Evolutionary conservation across 495 filamentous ascomycete species (phyloP).

Genomic region (Stereocaulon alpinum): DNA sequence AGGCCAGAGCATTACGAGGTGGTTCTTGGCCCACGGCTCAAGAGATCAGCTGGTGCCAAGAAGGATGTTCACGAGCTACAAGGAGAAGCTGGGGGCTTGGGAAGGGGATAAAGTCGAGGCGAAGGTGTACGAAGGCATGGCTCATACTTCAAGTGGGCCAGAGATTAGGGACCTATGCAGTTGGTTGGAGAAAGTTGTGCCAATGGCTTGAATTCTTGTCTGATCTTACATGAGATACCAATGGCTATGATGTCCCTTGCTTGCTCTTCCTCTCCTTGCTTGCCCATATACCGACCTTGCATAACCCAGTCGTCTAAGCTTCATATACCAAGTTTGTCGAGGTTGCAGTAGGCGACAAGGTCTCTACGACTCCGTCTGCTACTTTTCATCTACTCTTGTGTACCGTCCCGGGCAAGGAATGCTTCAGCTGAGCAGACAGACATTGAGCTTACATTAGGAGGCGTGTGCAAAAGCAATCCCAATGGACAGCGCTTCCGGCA

Average conservation of each 20-base stretch:
- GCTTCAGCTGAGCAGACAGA: no score
- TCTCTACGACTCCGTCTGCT: no score
- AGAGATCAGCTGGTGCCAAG: slow-evolving; percentile 7
- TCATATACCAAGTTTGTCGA: no score
- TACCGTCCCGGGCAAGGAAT: no score
- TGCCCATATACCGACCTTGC: no score
- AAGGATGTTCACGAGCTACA: slow-evolving; percentile 4
- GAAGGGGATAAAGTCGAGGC: slow-evolving; percentile 4
- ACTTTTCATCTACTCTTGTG: no score
- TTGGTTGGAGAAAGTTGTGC: slow-evolving; percentile 7
- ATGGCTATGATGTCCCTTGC: not conserved
- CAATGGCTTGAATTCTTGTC: not conserved
- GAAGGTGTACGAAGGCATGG: slow-evolving; percentile 10
- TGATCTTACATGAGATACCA: not conserved
- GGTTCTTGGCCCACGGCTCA: slow-evolving; percentile 8
- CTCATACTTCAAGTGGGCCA: slow-evolving; percentile 1
- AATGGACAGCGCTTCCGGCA: no score
- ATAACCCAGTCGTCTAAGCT: no score
- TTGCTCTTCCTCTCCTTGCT: not conserved
- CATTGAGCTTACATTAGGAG: no score
- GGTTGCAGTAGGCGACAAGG: no score
- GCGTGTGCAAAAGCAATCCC: no score
- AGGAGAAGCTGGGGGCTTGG: slow-evolving; percentile 1
- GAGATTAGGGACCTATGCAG: slow-evolving; percentile 7
- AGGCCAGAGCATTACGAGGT: not conserved